Base-by-base conservation (phyloP, 1,284 basidiomycete genomes). In the Omphalotus olearius region DNA sequence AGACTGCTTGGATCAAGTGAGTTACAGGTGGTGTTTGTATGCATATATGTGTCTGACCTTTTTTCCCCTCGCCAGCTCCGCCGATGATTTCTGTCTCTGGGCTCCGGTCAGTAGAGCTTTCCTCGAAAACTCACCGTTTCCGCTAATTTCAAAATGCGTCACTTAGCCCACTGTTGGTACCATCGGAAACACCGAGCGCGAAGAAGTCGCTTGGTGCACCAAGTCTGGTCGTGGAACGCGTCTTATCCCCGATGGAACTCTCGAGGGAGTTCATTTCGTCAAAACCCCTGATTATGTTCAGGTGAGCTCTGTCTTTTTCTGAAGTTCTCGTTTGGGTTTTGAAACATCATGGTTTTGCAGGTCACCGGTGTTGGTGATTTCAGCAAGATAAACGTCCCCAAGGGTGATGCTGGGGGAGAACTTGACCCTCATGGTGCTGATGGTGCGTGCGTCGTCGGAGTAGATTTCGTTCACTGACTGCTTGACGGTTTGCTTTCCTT, bases 181-280 rank as follows among this genome's bases (percentile, higher is more conserved):
- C n/a, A 80, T 91, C 51, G 85, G 82, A 41, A 78, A 86, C 55
- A 80, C 82, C 10, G 88, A 91, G 67, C 76, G 75, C 38, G 73
- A 79, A 48, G 80, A 79, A 55, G 83, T 91, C n/a, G 80, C 85
- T 0, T 91, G 79, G 75, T 91, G 88, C 71, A 85, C 85, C 35
- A 83, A 80, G 63, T 73, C 76, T 46, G 80, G 82, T 14, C 76
- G 75, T 52, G 86, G 87, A 6, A 72, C 83, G 0, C 83, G 87
- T 45, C 64, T 78, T 26, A 85, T 90, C 20, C 83, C 83, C 41
- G 66, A 74, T 14, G 82, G 81, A 18, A 71, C 84, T 6, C 69
- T 90, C 54, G 70, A 73, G 28, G 85, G 83, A 57, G 75, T 85
- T 2, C 85, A 88, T 63, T 81, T 82, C 62, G 78, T 85, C 55